These are phyloP conservation scores for Eucalyptus sideroxylon DNA, from an alignment of 345 rosid genomes.

Conservation along the genomic window DNA sequence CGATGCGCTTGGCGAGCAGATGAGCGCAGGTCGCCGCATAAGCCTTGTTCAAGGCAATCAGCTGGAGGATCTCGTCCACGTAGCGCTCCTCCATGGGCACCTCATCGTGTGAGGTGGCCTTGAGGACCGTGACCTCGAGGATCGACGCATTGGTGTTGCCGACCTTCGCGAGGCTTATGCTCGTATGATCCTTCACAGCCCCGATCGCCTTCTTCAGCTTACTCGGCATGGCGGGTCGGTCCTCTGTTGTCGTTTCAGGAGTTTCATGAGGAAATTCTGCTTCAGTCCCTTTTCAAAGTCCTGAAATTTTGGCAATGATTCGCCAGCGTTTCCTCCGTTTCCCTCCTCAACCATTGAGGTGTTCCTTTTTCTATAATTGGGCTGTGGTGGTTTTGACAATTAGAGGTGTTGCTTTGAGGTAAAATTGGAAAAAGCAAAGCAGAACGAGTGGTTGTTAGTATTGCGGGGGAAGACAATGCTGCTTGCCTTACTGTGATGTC, in stretches of 20 bases:
- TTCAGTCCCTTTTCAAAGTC: not conserved
- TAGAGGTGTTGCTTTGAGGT: not conserved
- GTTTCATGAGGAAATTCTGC: not conserved
- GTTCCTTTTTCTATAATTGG: not conserved
- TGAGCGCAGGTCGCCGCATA: conserved; percentile 53
- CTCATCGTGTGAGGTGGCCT: conserved; percentile 73
- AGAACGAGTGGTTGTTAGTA: not conserved
- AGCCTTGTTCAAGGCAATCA: conserved; percentile 38
- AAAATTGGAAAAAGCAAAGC: not conserved
- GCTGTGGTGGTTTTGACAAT: not conserved
- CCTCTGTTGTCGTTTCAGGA: not conserved
- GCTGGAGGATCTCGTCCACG: conserved; percentile 32
- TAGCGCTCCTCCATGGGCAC: conserved; percentile 60
- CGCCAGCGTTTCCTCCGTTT: not conserved
- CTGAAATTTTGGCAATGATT: not conserved
- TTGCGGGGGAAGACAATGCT: not conserved
- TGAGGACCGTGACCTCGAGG: conserved; percentile 65
- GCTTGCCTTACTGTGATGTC: not conserved
- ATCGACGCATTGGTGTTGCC: conserved; percentile 29
- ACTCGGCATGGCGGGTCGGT: conserved; percentile 42
- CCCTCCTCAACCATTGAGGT: not conserved
- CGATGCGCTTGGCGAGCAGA: conserved; percentile 46
- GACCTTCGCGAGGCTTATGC: conserved; percentile 85
- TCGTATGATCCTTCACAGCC: conserved; percentile 84
- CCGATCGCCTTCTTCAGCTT: conserved; percentile 77